A percentile compares a stretch with the other conserved stretches of the same genome.
phyloP scores from a whole-genome alignment of 2,329 filamentous ascomycete genomes.

The Arthrinium phaeospermum region DNA sequence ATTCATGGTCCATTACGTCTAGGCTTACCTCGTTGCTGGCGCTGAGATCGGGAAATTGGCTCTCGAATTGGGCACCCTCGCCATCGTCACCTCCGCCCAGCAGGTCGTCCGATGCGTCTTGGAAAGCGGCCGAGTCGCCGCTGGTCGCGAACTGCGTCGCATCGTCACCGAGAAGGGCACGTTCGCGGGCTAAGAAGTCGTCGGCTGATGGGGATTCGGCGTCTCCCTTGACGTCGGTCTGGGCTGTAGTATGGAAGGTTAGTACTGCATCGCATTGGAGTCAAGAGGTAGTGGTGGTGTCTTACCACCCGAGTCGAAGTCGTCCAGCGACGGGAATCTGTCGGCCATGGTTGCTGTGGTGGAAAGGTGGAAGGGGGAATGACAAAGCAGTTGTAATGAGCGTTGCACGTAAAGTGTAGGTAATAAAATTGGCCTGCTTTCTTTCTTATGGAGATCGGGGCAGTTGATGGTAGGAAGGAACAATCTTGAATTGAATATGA shows the following conservation, averaged over 20 bases:
- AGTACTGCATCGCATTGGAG: not conserved
- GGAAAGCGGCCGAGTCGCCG: conserved; percentile 70
- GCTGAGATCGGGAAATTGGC: conserved; percentile 84
- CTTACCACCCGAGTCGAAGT: conserved; percentile 72
- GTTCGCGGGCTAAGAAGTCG: conserved; percentile 92
- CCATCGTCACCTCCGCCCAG: conserved; percentile 68
- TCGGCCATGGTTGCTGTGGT: conserved; percentile 66
- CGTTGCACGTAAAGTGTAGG: conserved; percentile 6
- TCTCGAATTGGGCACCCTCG: conserved; percentile 70
- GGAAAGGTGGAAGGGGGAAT: conserved; percentile 18
- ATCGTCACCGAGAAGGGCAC: conserved; percentile 88
- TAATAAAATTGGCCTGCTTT: not conserved
- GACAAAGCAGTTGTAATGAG: conserved; percentile 11
- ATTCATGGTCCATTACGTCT: not conserved
- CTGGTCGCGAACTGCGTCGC: conserved; percentile 86
- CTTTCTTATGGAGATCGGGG: not conserved
- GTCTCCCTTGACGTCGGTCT: conserved; percentile 65
- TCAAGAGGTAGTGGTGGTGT: conserved; percentile 13
- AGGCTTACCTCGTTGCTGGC: conserved; percentile 68
- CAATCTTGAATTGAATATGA: conserved; percentile 5
- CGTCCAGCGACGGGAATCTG: conserved; percentile 79
- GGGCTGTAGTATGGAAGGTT: conserved; percentile 54
- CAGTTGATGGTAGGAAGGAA: conserved; percentile 6
- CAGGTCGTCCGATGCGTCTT: conserved; percentile 71
- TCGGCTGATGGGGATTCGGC: conserved; percentile 67